Conservation (phyloP, 2,329 filamentous ascomycete species). For the Emmonsiellopsis sp. region DNA sequence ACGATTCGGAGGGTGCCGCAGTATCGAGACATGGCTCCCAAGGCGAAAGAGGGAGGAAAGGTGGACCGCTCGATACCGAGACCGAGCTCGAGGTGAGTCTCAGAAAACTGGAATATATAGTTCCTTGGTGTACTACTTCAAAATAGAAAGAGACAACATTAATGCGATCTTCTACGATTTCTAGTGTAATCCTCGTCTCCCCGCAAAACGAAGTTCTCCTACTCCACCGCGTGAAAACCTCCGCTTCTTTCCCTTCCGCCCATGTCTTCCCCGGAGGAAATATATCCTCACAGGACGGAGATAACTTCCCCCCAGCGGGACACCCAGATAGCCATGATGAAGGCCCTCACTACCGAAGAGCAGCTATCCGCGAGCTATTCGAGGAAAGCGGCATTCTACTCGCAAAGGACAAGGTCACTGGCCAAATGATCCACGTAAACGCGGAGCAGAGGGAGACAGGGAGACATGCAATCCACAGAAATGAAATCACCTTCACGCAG, state of each 20-base stretch:
- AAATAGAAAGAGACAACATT: not conserved
- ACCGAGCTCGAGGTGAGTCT: constrained; percentile 54
- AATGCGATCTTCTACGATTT: not conserved
- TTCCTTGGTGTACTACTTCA: not conserved
- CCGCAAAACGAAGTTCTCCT: constrained; percentile 80
- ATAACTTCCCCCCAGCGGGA: constrained; percentile 37
- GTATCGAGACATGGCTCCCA: constrained; percentile 12
- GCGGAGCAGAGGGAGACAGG: constrained; percentile 55
- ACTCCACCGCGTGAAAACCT: constrained; percentile 74
- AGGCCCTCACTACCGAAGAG: constrained; percentile 64
- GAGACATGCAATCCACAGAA: constrained; percentile 59
- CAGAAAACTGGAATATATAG: not conserved
- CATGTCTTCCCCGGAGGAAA: constrained; percentile 94
- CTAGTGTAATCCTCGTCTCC: constrained; percentile 74
- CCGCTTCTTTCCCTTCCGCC: constrained; percentile 76
- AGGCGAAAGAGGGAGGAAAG: constrained; percentile 2
- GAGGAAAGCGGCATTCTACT: constrained; percentile 89
- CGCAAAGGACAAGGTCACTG: constrained; percentile 39
- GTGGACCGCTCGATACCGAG: constrained; percentile 37
- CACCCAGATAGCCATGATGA: constrained; percentile 58
- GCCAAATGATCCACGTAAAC: constrained; percentile 52
- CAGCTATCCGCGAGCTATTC: constrained; percentile 83
- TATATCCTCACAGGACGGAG: constrained; percentile 66
- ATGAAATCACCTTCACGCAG: constrained; percentile 55
- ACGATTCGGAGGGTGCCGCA: constrained; percentile 12